phyloP scores from a whole-genome alignment of 192 early-diverging fungal genomes.

The Obelidium mucronatum region DNA sequence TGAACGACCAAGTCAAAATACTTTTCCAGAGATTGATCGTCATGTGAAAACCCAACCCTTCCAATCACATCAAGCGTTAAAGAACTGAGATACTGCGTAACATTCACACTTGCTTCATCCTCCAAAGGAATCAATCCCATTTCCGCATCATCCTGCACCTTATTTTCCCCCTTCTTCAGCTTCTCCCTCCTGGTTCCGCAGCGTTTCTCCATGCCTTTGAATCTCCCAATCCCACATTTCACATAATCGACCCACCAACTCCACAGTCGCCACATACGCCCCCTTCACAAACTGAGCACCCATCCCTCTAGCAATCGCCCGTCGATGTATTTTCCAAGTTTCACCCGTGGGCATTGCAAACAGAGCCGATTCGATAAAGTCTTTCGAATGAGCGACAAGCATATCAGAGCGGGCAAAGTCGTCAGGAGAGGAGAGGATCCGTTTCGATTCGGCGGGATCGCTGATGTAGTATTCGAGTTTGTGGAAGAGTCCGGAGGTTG shows the following conservation, averaged over 20 bases:
- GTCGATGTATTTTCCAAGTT: conserved; percentile 59
- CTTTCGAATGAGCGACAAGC: neutral
- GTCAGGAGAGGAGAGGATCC: conserved; percentile 1
- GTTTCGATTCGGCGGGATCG: conserved; percentile 13
- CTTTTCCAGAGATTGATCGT: conserved; percentile 1
- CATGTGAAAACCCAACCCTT: conserved; percentile 2
- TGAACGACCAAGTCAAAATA: neutral
- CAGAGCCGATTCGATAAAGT: conserved; percentile 33
- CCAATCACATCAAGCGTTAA: conserved; percentile 21
- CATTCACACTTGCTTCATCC: neutral
- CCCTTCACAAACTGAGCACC: conserved; percentile 47
- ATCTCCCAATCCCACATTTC: conserved; percentile 5
- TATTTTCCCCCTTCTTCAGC: too few relatives aligned
- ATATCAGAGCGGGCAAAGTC: neutral
- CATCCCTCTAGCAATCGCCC: conserved; percentile 56
- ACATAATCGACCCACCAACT: conserved; percentile 1
- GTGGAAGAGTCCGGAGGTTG: neutral
- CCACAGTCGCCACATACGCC: conserved; percentile 16
- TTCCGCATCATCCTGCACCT: too few relatives aligned
- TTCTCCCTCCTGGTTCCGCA: too few relatives aligned
- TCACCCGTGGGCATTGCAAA: conserved; percentile 45
- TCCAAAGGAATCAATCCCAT: too few relatives aligned
- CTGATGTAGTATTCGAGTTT: neutral
- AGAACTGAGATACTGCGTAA: neutral
- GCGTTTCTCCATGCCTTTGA: too few relatives aligned